Percentiles rank a stretch among this genome's conserved stretches.
Conservation (phyloP, 2,329 filamentous ascomycete genomes). For the Penicillium sclerotigenum region DNA sequence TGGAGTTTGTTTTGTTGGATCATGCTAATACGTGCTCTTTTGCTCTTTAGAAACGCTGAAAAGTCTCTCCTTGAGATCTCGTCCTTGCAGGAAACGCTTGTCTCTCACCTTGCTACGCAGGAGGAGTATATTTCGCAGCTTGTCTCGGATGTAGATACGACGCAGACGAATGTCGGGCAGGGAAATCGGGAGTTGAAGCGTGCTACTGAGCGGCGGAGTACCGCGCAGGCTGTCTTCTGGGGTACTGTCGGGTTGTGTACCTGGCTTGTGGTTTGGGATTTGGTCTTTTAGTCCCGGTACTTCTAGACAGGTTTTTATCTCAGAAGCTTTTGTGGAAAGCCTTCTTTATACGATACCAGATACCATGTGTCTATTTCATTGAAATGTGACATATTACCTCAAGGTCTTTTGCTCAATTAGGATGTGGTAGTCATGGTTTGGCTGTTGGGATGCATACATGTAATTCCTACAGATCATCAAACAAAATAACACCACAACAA, state of each 20-base stretch:
- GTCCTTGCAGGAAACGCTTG: slow-evolving; percentile 84
- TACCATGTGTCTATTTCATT: background rate
- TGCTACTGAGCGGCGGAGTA: slow-evolving; percentile 68
- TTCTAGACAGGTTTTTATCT: background rate
- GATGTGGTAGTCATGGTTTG: background rate
- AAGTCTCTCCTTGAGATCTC: slow-evolving; percentile 89
- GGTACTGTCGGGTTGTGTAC: slow-evolving; percentile 72
- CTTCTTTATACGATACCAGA: background rate
- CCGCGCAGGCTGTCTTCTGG: slow-evolving; percentile 75
- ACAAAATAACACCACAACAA: background rate
- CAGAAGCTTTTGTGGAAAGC: background rate
- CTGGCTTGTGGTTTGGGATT: slow-evolving; percentile 73
- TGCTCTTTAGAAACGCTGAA: slow-evolving; percentile 68
- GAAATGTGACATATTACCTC: background rate
- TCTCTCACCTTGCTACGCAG: slow-evolving; percentile 79
- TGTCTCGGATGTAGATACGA: slow-evolving; percentile 76
- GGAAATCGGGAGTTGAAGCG: slow-evolving; percentile 91
- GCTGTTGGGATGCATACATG: background rate
- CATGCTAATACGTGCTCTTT: background rate
- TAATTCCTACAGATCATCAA: background rate
- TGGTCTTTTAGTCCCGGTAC: slow-evolving; percentile 50
- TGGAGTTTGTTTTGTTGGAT: background rate
- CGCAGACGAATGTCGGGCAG: slow-evolving; percentile 78
- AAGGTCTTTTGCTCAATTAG: background rate
- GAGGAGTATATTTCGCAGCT: slow-evolving; percentile 86